phyloP scores from a whole-genome alignment of 2,329 filamentous ascomycete species.

The Exophiala oligosperma region DNA sequence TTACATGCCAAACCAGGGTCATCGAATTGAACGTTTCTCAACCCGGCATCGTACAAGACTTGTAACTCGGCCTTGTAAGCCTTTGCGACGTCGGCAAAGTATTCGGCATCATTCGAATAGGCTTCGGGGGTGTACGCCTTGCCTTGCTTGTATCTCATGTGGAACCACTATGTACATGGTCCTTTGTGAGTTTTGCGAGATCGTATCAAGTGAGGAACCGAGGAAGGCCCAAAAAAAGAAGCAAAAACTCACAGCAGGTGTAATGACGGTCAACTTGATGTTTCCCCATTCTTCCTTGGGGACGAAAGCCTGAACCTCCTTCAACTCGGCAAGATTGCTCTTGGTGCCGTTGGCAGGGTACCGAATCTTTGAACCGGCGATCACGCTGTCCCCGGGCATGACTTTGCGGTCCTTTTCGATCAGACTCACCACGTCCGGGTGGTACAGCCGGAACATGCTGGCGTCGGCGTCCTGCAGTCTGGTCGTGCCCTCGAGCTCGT shows the following conservation, averaged over 20 bases:
- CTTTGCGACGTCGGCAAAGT: constrained; percentile 65
- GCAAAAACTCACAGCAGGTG: constrained; percentile 48
- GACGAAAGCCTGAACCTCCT: constrained; percentile 59
- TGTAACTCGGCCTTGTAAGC: constrained; percentile 65
- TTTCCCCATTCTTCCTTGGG: constrained; percentile 63
- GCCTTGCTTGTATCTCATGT: constrained; percentile 61
- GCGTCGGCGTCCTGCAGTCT: constrained; percentile 50
- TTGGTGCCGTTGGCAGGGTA: constrained; percentile 52
- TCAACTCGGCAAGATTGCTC: constrained; percentile 58
- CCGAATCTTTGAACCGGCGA: constrained; percentile 60
- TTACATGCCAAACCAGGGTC: constrained; percentile 62
- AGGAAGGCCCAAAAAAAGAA: too few species aligned
- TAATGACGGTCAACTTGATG: constrained; percentile 68
- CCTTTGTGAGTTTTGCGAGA: too few species aligned
- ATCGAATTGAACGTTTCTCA: constrained; percentile 61
- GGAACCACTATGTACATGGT: constrained; percentile 55
- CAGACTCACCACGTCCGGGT: constrained; percentile 64
- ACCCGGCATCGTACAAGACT: constrained; percentile 57
- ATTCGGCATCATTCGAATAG: constrained; percentile 60
- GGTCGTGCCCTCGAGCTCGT: constrained; percentile 55
- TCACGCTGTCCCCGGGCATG: constrained; percentile 54
- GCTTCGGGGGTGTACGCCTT: constrained; percentile 57
- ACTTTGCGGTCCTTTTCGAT: constrained; percentile 56
- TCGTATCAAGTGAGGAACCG: too few species aligned
- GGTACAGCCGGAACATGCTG: constrained; percentile 58